Evolutionary conservation across 2,329 filamentous ascomycete genomes (phyloP).

Genomic region (Raffaelea arxii): DNA sequence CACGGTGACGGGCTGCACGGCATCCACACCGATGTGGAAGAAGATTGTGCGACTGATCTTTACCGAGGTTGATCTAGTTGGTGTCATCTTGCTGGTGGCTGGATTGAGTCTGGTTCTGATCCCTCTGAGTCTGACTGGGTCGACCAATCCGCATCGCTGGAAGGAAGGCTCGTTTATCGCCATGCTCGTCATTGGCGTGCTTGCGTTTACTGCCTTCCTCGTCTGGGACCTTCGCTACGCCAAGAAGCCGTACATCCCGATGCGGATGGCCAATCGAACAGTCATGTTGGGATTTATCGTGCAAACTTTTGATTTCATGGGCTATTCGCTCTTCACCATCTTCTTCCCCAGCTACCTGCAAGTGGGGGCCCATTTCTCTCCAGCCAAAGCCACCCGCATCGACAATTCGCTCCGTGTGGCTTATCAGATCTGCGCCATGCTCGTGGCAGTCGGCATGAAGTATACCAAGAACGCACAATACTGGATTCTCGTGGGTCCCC

Average conservation of each 20-base stretch:
- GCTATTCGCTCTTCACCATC: not conserved
- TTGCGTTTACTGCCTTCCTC: not conserved
- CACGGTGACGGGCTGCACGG: not conserved
- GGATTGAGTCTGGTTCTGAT: not conserved
- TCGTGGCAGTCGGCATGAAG: not conserved
- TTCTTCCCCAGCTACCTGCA: not conserved
- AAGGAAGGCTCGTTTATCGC: not conserved
- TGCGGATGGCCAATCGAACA: not conserved
- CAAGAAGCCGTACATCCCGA: not conserved
- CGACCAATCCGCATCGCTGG: not conserved
- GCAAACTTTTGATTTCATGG: not conserved
- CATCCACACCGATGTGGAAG: not conserved
- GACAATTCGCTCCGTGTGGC: not conserved
- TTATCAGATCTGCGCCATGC: not conserved
- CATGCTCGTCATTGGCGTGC: not conserved
- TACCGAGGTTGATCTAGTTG: not conserved
- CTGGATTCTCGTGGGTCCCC: not conserved
- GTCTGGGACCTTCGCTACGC: not conserved
- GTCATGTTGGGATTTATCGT: not conserved
- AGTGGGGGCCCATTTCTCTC: not conserved
- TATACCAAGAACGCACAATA: not conserved
- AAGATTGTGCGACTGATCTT: not conserved
- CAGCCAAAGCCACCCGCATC: not conserved
- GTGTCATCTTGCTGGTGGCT: not conserved
- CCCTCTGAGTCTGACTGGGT: not conserved